Base-by-base conservation (phyloP, 2,329 filamentous ascomycete genomes). In the Colletotrichum truncatum region DNA sequence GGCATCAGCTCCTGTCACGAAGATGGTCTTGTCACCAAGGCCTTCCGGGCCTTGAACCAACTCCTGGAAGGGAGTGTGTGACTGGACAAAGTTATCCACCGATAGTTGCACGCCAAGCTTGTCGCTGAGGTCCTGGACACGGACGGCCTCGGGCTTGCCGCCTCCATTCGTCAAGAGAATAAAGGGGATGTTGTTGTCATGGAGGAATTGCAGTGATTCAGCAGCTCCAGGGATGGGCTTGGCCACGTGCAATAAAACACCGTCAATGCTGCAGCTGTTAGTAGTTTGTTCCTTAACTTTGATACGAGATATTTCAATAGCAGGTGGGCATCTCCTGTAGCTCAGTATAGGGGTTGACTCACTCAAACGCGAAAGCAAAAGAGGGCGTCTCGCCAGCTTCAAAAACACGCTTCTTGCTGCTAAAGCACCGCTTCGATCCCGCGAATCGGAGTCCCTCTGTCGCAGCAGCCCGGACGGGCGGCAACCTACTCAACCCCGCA, bases 131-230 rank as follows among this genome's bases (percentile, higher is more conserved):
- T 68, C 67, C 38, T 56, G 49, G 16, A 70, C 67, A 23, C 69
- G 64, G 26, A 60, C 70, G n/a, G 54, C 68, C 78, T 98, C 95
- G 68, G 89, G 88, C 74, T 91, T 93, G 63, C 96, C 96, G 41
- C 96, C 96, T 71, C 96, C 96, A 78, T 99, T 99, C 64, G 96
- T 99, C 68, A 99, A 85, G 32, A 99, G 88, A 72, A 99, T 95
- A 80, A 97, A 98, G 11, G 94, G 94, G 46, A 98, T 93, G 48
- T 87, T 84, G 73, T 94, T 85, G 48, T 85, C 80, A 70, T 94
- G 89, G 18, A 98, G 89, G 72, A 89, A 91, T 28, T 83, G 81
- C 18, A 99, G 85, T 12, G 94, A 87, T 73, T 92, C 85, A 1
- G 88, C 83, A 2, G 96, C 95, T 30, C 92, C 91, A 2, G 93